Conservation (phyloP, 164 flowering plant species). For the Nymphaea thermarum region DNA sequence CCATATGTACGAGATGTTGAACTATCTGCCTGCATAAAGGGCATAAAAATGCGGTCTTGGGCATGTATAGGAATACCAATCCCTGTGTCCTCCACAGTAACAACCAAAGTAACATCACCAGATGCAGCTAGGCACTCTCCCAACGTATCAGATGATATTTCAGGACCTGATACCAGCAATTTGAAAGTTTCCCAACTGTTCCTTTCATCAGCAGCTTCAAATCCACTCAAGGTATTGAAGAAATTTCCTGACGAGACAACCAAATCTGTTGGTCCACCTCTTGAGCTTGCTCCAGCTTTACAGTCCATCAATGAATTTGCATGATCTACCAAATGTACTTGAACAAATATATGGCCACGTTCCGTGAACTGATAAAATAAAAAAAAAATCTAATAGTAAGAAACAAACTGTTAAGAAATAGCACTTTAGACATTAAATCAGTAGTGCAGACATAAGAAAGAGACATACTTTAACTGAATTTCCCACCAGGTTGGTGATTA, state of each 20-base stretch:
- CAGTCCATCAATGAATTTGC: slow-evolving; percentile 19
- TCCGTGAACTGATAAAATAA: slow-evolving; percentile 65
- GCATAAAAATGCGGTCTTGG: slow-evolving; percentile 71
- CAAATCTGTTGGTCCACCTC: slow-evolving; percentile 29
- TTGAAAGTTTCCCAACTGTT: slow-evolving; percentile 55
- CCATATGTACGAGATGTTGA: slow-evolving; percentile 86
- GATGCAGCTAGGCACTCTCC: slow-evolving; percentile 12
- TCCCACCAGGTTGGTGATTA: slow-evolving; percentile 83
- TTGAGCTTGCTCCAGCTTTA: slow-evolving; percentile 26
- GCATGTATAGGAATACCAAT: slow-evolving; percentile 70
- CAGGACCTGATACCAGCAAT: slow-evolving; percentile 35
- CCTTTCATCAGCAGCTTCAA: slow-evolving; percentile 61
- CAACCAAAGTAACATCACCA: slow-evolving; percentile 43
- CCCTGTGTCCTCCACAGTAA: slow-evolving; percentile 88
- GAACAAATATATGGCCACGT: slow-evolving; percentile 80
- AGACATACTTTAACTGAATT: slow-evolving; percentile 88
- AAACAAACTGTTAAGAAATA: background rate
- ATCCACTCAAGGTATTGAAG: slow-evolving; percentile 70
- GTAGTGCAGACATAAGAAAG: background rate
- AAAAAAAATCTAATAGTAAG: background rate
- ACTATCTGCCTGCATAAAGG: slow-evolving; percentile 96
- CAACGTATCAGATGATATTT: slow-evolving; percentile 19
- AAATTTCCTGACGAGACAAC: slow-evolving; percentile 16
- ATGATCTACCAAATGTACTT: slow-evolving; percentile 65
- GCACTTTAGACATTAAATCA: too few species aligned